Evolutionary conservation across 176 grass and related monocot genomes (phyloP).

Genomic region (Typha latifolia): DNA sequence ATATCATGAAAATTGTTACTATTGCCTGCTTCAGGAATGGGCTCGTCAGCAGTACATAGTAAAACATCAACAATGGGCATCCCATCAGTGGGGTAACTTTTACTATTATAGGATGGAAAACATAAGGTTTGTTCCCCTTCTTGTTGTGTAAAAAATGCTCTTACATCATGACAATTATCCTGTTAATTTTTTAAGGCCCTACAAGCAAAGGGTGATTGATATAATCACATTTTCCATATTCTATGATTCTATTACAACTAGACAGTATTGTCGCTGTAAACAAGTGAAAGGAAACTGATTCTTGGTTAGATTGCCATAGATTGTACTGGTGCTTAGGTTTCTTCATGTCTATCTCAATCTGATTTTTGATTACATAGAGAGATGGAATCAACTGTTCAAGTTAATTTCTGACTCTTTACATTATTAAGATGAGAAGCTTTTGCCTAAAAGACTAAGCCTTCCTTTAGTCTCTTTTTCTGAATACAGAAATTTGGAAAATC

Average conservation of each 20-base stretch:
- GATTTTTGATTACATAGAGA: too few species aligned
- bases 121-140: slow-evolving; percentile 53
- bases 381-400: too few species aligned
- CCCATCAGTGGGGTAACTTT: slow-evolving; percentile 98
- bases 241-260: background rate
- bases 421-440: too few species aligned
- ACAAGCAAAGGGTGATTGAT: background rate
- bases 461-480: too few species aligned
- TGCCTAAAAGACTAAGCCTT: too few species aligned
- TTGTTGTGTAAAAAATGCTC: background rate
- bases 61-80: slow-evolving; percentile 98
- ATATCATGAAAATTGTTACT: slow-evolving; percentile 4
- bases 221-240: background rate
- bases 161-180: background rate
- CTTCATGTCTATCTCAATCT: too few species aligned
- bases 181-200: background rate
- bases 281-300: background rate
- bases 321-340: too few species aligned
- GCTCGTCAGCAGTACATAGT: slow-evolving; percentile 87
- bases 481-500: too few species aligned
- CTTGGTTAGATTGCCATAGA: too few species aligned
- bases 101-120: slow-evolving; percentile 96
- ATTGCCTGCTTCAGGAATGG: slow-evolving; percentile 54
- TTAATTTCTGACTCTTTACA: too few species aligned
- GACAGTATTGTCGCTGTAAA: background rate